phyloP scores from a whole-genome alignment of 129 eudicot species.

The Ambrosia artemisiifolia region DNA sequence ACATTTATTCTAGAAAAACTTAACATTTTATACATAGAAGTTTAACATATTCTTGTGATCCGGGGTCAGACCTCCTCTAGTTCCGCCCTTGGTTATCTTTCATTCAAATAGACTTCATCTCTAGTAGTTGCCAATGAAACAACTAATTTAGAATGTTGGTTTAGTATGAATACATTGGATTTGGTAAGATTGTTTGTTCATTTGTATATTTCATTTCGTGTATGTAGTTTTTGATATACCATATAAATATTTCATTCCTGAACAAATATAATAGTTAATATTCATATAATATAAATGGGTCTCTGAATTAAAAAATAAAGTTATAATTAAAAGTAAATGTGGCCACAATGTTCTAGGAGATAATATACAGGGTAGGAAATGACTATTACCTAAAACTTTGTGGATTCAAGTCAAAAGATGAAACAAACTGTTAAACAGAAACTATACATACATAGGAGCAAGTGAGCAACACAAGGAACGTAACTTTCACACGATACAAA shows the following conservation, averaged over 20 bases:
- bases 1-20: too few relatives aligned
- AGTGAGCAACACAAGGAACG: background rate
- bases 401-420: background rate
- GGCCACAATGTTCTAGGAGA: background rate
- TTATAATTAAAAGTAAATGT: background rate
- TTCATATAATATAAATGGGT: background rate
- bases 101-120: too few relatives aligned
- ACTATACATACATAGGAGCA: background rate
- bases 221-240: background rate
- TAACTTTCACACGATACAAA: conserved; percentile 1
- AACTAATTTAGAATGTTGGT: too few relatives aligned
- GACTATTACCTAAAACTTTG: background rate
- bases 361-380: background rate
- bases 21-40: too few relatives aligned
- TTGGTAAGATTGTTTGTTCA: too few relatives aligned
- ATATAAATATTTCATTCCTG: background rate
- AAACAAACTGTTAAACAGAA: background rate
- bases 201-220: too few relatives aligned
- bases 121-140: too few relatives aligned
- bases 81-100: too few relatives aligned
- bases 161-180: too few relatives aligned
- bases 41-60: too few relatives aligned
- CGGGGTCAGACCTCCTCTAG: too few relatives aligned
- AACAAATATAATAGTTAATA: background rate
- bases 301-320: background rate